Base-by-base conservation (phyloP, 768 basidiomycete species). In the Xerocomus brunneocitrinus region DNA sequence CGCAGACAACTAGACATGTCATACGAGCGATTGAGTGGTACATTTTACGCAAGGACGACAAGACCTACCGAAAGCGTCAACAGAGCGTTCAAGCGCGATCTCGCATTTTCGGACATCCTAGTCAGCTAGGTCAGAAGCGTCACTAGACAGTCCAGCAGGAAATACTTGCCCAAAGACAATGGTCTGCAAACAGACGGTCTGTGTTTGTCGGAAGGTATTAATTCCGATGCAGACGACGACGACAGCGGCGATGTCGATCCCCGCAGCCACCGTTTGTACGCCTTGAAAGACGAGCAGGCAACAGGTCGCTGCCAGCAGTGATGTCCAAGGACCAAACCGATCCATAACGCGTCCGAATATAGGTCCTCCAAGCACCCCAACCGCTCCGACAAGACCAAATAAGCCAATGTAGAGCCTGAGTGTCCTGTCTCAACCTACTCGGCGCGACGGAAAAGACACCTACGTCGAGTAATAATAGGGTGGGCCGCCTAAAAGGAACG, bases 351-450 rank as follows among this genome's bases (percentile, higher is more conserved):
- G 50, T 12, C 65, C 67, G 0, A 63, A 61, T 24, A 62, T 19
- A 5, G 64, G 61, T 0, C 65, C 67, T 6, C 32, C 54, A 12
- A 60, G 36, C 24, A 75, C 67, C 25, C 72, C 78, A 24, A 47
- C 57, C 41, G 75, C 64, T 13, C 79, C 79, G 8, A 79, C 50
- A 5, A 80, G 70, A 24, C 77, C 78, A 56, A 79, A 76, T n/a
- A 80, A 61, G 32, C 79, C 79, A 47, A 77, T 78, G 19, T 68
- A 65, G 34, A 62, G 56, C 44, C 58, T 50, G n/a, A 3, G 19
- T 30, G 3, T 12, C 36, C 10, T 14, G 7, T 49, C 41, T 63
- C 28, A 57, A 32, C n/a, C 19, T 35, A 25, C 30, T 46, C 46
- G 9, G 6, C 0, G 27, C 1, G 19, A 38, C 8, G 9, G 25